These are phyloP conservation scores for Dendrobium officinale DNA, from an alignment of 106 monocot species.

Conservation along the genomic window DNA sequence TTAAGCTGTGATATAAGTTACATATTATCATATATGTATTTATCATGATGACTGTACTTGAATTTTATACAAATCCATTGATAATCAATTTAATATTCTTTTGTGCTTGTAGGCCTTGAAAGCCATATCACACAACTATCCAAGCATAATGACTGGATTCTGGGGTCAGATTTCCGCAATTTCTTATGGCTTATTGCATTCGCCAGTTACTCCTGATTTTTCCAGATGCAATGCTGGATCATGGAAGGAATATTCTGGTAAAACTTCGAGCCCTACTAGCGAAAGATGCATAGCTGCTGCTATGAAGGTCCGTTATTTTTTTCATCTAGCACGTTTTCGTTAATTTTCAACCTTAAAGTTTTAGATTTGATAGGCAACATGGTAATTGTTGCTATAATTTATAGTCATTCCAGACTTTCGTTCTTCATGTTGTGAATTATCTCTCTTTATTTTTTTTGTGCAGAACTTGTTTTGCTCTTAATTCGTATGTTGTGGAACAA, in stretches of 20 bases:
- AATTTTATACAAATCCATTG: background rate
- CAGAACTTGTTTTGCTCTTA: background rate
- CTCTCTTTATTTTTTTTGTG: background rate
- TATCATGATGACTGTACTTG: background rate
- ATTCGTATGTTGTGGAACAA: background rate
- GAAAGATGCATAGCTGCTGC: slow-evolving; percentile 53
- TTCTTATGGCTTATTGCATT: slow-evolving; percentile 27
- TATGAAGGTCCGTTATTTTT: slow-evolving; percentile 42
- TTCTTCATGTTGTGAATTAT: background rate
- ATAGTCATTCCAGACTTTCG: background rate
- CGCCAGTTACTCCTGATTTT: slow-evolving; percentile 22
- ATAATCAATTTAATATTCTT: background rate
- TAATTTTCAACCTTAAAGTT: background rate
- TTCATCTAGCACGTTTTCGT: background rate
- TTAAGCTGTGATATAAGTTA: background rate
- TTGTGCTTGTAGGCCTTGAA: slow-evolving; percentile 48
- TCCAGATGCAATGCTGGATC: slow-evolving; percentile 17
- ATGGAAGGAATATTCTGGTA: slow-evolving; percentile 39
- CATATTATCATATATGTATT: background rate
- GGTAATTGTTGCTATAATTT: background rate
- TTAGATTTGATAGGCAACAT: background rate
- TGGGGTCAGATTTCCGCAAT: slow-evolving; percentile 50
- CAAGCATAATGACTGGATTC: slow-evolving; percentile 25
- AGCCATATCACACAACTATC: slow-evolving; percentile 68
- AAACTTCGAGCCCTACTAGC: slow-evolving; percentile 20